Evolutionary conservation across 768 basidiomycete species (phyloP), one percentile per base, ranked within the genome.

Genomic region (Collybiopsis confluens): DNA sequence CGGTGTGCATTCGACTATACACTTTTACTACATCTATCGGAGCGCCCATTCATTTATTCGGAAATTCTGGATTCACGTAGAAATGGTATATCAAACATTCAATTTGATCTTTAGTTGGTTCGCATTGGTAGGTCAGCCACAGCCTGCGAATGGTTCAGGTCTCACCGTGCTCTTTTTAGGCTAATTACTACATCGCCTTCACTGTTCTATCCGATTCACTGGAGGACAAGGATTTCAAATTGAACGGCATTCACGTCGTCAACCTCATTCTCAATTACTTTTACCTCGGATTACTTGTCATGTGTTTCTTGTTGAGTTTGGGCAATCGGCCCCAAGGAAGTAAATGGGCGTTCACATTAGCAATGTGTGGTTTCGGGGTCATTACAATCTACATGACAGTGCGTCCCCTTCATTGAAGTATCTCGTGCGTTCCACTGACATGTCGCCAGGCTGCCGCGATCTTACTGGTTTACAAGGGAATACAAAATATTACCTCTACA

Each of bases 381-480:
- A 84, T 99, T 58, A 98, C 96, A 28, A 67, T 93, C n/a, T 98
- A 98, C 65, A 98, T 99, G 96, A 92, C 93, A 49, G 88, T 92
- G 46, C 21, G 81, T 61, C 6, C 37, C 30, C 56, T 45, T 28
- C 20, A 11, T 49, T 45, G 15, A 33, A 27, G n/a, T 33, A 18
- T 48, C 42, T 23, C 24, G 15, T 21, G 56, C 48, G 45, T 30
- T 42, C 20, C 26, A 45, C 55, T 59, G 46, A 13, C 50, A 8
- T 52, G 38, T 24, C 20, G 45, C 41, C 57, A 92, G 90, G 72
- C 83, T 36, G 73, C 91, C 0, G 86, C 91, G 42, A 81, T 95
- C 64, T 82, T 90, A 58, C 75, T 98, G 16, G 90, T 95, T 4
- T 80, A 89, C 70, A 86, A 92, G 64, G 90, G 88, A 7, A 79